These are phyloP conservation scores for Ophiocordyceps australis DNA, from an alignment of 2,329 filamentous ascomycete genomes.

Conservation along the genomic window DNA sequence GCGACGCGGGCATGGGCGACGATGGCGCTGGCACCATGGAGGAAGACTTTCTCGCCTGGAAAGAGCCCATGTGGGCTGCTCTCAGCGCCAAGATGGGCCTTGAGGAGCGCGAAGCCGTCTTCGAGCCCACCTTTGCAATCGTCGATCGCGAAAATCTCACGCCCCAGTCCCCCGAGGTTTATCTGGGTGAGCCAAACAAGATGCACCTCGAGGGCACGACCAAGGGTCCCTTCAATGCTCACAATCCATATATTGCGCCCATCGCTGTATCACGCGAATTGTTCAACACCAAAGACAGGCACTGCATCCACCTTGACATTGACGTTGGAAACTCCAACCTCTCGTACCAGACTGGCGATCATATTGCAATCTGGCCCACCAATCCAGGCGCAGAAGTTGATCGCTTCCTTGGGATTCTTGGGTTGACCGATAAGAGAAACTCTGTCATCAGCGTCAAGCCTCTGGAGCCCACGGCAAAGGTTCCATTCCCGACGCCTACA, in stretches of 20 bases:
- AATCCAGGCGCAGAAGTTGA: slow-evolving; percentile 89
- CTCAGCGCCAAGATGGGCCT: slow-evolving; percentile 69
- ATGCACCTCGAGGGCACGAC: slow-evolving; percentile 74
- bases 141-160: slow-evolving; percentile 57
- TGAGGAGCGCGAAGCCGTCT: slow-evolving; percentile 89
- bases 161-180: slow-evolving; percentile 63
- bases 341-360: slow-evolving; percentile 88
- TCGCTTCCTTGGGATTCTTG: slow-evolving; percentile 66
- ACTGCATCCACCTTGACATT: slow-evolving; percentile 93
- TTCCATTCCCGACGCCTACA: slow-evolving; percentile 91
- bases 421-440: slow-evolving; percentile 58
- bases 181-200: slow-evolving; percentile 90
- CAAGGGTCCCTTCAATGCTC: slow-evolving; percentile 85
- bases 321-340: slow-evolving; percentile 81
- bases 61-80: slow-evolving; percentile 94
- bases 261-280: slow-evolving; percentile 82
- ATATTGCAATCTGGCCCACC: slow-evolving; percentile 93
- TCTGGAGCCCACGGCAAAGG: slow-evolving; percentile 87
- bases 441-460: slow-evolving; percentile 77
- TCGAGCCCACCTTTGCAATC: slow-evolving; percentile 82
- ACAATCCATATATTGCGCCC: slow-evolving; percentile 93
- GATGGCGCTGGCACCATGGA: slow-evolving; percentile 99
- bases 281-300: slow-evolving; percentile 76
- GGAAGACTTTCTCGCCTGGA: slow-evolving; percentile 97
- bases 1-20: slow-evolving; percentile 82